These are phyloP conservation scores for Wickerhamomyces xylosicus DNA, from an alignment of 805 yeast genomes.

Conservation along the genomic window DNA sequence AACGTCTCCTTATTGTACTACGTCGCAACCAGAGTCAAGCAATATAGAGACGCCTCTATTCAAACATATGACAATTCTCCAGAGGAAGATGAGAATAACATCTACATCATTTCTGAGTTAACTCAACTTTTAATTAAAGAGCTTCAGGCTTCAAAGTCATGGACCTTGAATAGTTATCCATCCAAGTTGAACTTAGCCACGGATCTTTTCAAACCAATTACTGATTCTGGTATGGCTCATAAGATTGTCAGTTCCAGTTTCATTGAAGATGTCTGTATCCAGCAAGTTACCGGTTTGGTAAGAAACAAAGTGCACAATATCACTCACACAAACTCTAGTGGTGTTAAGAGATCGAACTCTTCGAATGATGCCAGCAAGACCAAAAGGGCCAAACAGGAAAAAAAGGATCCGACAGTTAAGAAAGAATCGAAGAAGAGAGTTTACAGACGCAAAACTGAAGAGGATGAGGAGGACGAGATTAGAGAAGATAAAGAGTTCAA, in stretches of 20 bases:
- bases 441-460: slow-evolving; percentile 2
- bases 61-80: slow-evolving; percentile 23
- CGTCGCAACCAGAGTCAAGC: slow-evolving; percentile 69
- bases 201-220: slow-evolving; percentile 62
- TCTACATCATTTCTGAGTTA: slow-evolving; percentile 66
- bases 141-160: slow-evolving; percentile 43
- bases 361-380: slow-evolving; percentile 5
- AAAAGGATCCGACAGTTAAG: neutral
- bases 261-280: slow-evolving; percentile 37
- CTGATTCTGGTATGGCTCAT: slow-evolving; percentile 47
- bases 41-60: slow-evolving; percentile 49
- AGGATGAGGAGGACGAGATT: slow-evolving; percentile 15
- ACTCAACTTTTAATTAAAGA: slow-evolving; percentile 57
- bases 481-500: slow-evolving; percentile 4
- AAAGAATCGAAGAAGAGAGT: neutral
- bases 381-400: neutral
- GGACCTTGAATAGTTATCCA: slow-evolving; percentile 77
- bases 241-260: slow-evolving; percentile 42
- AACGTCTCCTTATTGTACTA: slow-evolving; percentile 69
- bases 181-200: slow-evolving; percentile 60
- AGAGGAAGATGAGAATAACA: slow-evolving; percentile 22
- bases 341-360: slow-evolving; percentile 7
- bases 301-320: slow-evolving; percentile 23
- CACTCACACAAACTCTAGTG: slow-evolving; percentile 2
- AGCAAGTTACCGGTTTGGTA: slow-evolving; percentile 24